phyloP scores from a whole-genome alignment of 768 basidiomycete species.

The Boletales sp. region DNA sequence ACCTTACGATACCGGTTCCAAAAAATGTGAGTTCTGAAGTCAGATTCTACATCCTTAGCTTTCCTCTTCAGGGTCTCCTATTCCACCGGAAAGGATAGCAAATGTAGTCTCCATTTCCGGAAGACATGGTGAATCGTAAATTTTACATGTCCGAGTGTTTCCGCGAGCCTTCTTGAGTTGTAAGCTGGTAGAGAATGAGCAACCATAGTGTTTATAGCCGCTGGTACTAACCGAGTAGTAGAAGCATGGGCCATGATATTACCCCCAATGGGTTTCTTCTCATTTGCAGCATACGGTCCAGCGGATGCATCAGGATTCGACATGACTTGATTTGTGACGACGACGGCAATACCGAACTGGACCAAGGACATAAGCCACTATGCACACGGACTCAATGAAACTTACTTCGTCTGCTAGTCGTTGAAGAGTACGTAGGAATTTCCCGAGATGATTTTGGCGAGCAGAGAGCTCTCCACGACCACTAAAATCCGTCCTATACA shows the following conservation, averaged over 20 bases:
- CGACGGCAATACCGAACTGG: slow-evolving; percentile 96
- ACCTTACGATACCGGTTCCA: slow-evolving; percentile 3
- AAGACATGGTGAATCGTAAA: slow-evolving; percentile 96
- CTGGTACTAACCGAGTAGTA: slow-evolving; percentile 72
- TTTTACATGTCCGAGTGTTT: slow-evolving; percentile 90
- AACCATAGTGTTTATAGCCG: neutral
- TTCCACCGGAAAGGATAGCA: slow-evolving; percentile 87
- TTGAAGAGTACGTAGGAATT: slow-evolving; percentile 90
- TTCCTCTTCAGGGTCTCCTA: slow-evolving; percentile 93
- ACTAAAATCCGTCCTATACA: slow-evolving; percentile 94
- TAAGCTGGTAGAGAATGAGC: slow-evolving; percentile 44
- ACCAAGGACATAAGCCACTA: slow-evolving; percentile 6
- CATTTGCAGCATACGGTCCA: slow-evolving; percentile 82
- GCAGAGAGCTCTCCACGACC: slow-evolving; percentile 95
- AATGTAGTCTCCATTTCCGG: slow-evolving; percentile 97
- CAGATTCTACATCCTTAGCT: slow-evolving; percentile 32
- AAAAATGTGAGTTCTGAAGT: neutral
- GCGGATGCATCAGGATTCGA: slow-evolving; percentile 96
- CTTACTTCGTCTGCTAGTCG: slow-evolving; percentile 93
- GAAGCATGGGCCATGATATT: slow-evolving; percentile 99
- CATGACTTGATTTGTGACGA: slow-evolving; percentile 98
- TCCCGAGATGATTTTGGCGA: slow-evolving; percentile 92
- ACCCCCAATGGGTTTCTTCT: slow-evolving; percentile 98
- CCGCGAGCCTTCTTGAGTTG: slow-evolving; percentile 92
- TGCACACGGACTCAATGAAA: slow-evolving; percentile 6